Base-by-base conservation (phyloP, 2,329 filamentous ascomycete species). In the Fusarium goolgardi region DNA sequence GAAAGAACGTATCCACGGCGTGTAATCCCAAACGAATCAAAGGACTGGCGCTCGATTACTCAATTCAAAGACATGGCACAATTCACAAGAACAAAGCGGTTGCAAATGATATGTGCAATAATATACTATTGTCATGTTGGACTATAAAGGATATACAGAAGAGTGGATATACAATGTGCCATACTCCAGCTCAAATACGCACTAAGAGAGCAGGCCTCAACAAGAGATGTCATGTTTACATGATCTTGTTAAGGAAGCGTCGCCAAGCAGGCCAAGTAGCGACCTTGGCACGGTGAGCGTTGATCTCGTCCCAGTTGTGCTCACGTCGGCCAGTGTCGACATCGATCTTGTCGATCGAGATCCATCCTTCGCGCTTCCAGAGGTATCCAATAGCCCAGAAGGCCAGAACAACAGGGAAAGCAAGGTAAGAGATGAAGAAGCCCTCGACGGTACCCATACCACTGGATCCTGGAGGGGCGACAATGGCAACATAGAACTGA, bases 291-390 rank as follows among this genome's bases (percentile, higher is more conserved):
- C 83, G 81, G 71, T 84, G 81, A 37, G 79, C 83, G 75, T 89
- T 85, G 78, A 90, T 88, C 40, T 80, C 79, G 13, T 90, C 87
- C 87, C 87, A 91, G 75, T 91, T 85, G 59, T 90, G 83, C 77
- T 88, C 85, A 67, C 89, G 84, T 59, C 89, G 85, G 52, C 88
- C 89, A 55, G 84, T 85, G 75, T 92, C 89, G 56, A 92, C 82
- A 70, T 92, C 90, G 69, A 93, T 91, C 65, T 91, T 80, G 34
- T 81, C 75, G 3, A 85, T 81, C 35, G 77, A 82, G 61, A 90
- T 80, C 85, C 86, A 91, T 23, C 85, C 85, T 49, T 82, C 77
- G 47, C 88, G 81, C 82, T 92, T 92, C 90, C 89, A 92, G 64
- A 87, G 45, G 75, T 85, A 91, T 5, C 89, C 87, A 50, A 80